Conservation (phyloP, 345 rosid species). For the Laguncularia racemosa region DNA sequence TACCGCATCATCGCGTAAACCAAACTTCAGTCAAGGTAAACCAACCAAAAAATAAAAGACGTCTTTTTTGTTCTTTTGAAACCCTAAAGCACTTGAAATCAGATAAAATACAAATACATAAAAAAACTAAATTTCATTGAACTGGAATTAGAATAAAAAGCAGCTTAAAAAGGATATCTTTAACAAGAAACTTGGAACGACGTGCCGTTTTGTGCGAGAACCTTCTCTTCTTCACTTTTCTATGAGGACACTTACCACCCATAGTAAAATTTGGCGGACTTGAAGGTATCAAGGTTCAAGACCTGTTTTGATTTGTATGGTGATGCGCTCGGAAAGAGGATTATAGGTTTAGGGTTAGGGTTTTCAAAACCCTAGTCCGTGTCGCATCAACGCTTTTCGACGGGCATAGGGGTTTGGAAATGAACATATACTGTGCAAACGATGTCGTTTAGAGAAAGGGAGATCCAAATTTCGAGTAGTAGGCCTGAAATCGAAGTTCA, state of each 20-base stretch:
- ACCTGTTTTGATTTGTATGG: no score
- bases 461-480: no score
- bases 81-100: background rate
- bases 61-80: background rate
- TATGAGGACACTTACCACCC: constrained; percentile 71
- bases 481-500: no score
- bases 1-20: constrained; percentile 76
- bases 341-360: no score
- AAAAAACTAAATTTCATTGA: background rate
- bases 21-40: constrained; percentile 30
- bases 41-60: background rate
- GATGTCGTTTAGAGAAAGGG: no score
- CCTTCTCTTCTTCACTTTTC: constrained; percentile 95
- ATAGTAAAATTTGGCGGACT: background rate
- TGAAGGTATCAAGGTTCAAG: no score
- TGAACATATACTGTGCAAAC: no score
- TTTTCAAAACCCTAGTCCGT: no score
- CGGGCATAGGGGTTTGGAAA: no score
- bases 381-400: no score
- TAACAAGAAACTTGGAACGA: constrained; percentile 65
- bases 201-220: constrained; percentile 89
- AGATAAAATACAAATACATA: background rate
- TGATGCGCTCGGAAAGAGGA: no score
- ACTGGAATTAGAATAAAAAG: background rate
- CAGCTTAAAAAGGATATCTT: constrained; percentile 56